Evolutionary conservation across 805 yeast species (phyloP).

Genomic region (Teunomyces barrocoloradensis): DNA sequence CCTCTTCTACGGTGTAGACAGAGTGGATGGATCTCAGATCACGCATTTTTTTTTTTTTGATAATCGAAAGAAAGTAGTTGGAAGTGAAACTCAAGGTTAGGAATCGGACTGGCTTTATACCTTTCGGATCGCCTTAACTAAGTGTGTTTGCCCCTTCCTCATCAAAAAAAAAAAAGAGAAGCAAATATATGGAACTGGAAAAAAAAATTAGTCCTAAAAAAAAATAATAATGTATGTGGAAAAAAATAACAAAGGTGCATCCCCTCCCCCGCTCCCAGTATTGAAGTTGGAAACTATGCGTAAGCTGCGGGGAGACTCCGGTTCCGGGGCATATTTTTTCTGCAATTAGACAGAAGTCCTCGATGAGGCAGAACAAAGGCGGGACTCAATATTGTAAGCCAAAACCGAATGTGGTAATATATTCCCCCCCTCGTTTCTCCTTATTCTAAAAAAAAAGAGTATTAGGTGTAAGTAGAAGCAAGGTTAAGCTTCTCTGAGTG

Average conservation of each 20-base stretch:
- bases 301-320: neutral
- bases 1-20: slow-evolving; percentile 10
- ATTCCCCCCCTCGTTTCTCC: too few species aligned
- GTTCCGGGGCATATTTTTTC: neutral
- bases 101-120: neutral
- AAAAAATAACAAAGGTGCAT: neutral
- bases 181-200: neutral
- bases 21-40: slow-evolving; percentile 5
- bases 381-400: too few species aligned
- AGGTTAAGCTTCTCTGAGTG: neutral
- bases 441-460: neutral
- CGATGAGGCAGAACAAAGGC: neutral
- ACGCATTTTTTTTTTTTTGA: neutral
- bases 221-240: neutral
- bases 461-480: neutral
- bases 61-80: neutral
- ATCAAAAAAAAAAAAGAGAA: neutral
- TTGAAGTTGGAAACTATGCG: neutral
- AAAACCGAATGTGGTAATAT: too few species aligned
- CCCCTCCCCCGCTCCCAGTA: neutral
- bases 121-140: neutral
- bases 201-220: neutral
- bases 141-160: neutral
- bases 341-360: neutral
- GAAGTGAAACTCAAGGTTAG: too few species aligned